phyloP scores from a whole-genome alignment of 164 flowering plant genomes.

The Nymphaea colorata region DNA sequence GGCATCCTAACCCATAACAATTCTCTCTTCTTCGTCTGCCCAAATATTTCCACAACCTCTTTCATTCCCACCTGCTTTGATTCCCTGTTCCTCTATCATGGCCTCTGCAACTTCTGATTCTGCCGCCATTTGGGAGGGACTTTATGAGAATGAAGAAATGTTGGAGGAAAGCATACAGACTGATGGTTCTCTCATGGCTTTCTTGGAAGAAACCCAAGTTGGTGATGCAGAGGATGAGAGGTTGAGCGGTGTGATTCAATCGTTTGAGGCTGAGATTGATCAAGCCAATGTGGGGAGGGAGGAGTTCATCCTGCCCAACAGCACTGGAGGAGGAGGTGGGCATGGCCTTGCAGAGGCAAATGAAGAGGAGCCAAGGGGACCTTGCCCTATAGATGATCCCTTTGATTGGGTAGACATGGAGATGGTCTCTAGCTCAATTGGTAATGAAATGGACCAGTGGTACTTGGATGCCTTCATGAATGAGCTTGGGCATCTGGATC shows the following conservation, averaged over 20 bases:
- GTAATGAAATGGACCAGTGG: slow-evolving; percentile 22
- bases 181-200: slow-evolving; percentile 10
- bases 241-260: slow-evolving; percentile 11
- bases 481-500: slow-evolving; percentile 8
- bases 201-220: slow-evolving; percentile 18
- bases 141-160: neutral
- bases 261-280: slow-evolving; percentile 20
- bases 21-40: neutral
- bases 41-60: neutral
- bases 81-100: neutral
- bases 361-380: slow-evolving; percentile 5
- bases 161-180: neutral
- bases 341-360: slow-evolving; percentile 1
- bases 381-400: slow-evolving; percentile 6
- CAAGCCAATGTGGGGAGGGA: neutral
- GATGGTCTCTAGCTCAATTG: slow-evolving; percentile 11
- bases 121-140: neutral
- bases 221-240: slow-evolving; percentile 12
- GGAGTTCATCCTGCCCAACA: neutral
- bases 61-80: neutral
- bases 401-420: slow-evolving; percentile 27
- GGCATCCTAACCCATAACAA: neutral
- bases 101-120: neutral
- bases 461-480: slow-evolving; percentile 13
- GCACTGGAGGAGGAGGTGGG: slow-evolving; percentile 2